phyloP scores from a whole-genome alignment of 2,329 filamentous ascomycete species.

The Ceratocystis papillata region DNA sequence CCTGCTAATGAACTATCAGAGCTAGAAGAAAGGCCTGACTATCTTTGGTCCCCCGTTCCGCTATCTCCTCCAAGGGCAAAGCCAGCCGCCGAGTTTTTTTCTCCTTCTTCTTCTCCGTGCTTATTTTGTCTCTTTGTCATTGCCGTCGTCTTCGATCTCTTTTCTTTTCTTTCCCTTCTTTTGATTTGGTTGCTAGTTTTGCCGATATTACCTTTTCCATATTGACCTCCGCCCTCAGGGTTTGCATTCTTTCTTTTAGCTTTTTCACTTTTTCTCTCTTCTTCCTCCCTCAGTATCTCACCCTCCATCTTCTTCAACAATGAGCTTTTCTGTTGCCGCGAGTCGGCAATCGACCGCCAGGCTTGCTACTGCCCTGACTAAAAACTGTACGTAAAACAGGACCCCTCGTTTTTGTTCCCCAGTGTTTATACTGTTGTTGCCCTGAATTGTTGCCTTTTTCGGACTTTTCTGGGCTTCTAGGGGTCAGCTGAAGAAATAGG shows the following conservation, averaged over 20 bases:
- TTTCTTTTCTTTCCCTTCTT: background rate
- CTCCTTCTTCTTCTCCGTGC: background rate
- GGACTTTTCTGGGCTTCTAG: background rate
- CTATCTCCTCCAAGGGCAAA: conserved; percentile 1
- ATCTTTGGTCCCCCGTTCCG: background rate
- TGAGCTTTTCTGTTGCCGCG: conserved; percentile 22
- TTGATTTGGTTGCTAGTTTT: too few species aligned
- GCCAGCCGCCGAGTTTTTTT: conserved; percentile 8
- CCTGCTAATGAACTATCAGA: background rate
- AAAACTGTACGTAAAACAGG: conserved; percentile 8
- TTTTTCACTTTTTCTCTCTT: background rate
- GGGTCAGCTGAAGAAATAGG: background rate
- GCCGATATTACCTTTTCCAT: too few species aligned
- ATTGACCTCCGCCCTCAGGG: too few species aligned
- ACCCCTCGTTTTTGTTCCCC: background rate
- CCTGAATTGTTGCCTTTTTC: conserved; percentile 2
- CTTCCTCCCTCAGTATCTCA: background rate
- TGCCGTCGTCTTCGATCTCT: background rate
- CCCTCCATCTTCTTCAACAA: conserved; percentile 21
- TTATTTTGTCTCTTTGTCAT: background rate
- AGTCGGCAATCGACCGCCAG: conserved; percentile 22
- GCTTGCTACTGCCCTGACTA: background rate
- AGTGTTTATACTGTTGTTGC: background rate
- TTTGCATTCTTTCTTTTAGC: background rate
- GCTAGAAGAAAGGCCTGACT: background rate